Base-by-base conservation (phyloP, 371 early-diverging fungal genomes). In the Zopfochytrium polystomum region DNA sequence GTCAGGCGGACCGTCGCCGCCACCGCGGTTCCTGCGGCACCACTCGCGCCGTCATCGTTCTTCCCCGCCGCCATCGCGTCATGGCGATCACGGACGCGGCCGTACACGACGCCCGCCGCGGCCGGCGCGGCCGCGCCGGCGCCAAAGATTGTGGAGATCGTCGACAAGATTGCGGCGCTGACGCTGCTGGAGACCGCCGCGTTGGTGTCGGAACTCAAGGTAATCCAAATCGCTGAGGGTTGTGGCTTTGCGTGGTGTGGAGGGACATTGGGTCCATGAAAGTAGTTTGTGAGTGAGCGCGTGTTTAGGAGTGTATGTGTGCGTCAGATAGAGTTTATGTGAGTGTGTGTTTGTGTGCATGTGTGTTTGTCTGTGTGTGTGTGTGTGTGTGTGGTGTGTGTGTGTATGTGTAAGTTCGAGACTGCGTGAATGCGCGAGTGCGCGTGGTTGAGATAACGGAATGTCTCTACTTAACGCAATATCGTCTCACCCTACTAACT, bases 151-250 rank as follows among this genome's bases (percentile, higher is more conserved):
- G 70, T 82, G 34, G 72, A 81, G 55, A 91, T 96, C 67, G 95
- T 94, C 38, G 92, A 92, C 57, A 79, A 88, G 77, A 93, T 96
- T 69, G 84, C 90, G 35, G 79, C 78, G 62, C 80, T 96, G 71
- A 94, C 89, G 35, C 82, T 96, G 72, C 80, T 94, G 61, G 92
- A 96, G 79, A 92, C 94, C 18, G 87, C 95, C 45, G 85, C 87
- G 56, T 83, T 96, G 62, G 90, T 96, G 46, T 73, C 86, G 58
- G 81, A 84, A 67, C 82, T 96, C 67, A 96, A 95, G 88, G 88
- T 92, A n/a, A n/a, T n/a, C n/a, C n/a, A n/a, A n/a, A n/a, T n/a
- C n/a, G n/a, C n/a, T n/a, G n/a, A n/a, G 78, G 53, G 60, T 27
- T 26, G 50, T 26, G 5, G 18, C 18, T 52, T 33, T 38, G 57